phyloP scores from a whole-genome alignment of 345 rosid species.

The Brassica nigra region DNA sequence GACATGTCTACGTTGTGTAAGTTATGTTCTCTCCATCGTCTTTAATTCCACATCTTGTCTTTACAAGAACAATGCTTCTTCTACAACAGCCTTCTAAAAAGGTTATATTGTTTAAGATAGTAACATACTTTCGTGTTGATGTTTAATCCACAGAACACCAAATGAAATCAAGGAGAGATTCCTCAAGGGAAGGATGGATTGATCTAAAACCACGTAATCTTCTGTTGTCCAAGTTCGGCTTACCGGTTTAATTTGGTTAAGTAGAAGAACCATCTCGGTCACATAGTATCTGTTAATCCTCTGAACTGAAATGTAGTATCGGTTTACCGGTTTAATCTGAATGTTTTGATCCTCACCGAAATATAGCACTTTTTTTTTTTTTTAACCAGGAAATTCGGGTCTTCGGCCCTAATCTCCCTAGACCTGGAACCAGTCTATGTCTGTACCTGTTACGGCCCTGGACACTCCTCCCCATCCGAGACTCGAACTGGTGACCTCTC shows the following conservation, averaged over 20 bases:
- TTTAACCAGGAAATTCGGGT: too few species aligned
- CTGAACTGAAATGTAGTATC: background rate
- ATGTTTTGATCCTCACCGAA: slow-evolving; percentile 18
- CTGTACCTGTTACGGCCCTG: too few species aligned
- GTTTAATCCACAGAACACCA: slow-evolving; percentile 63
- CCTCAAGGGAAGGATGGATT: slow-evolving; percentile 97
- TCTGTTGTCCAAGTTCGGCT: slow-evolving; percentile 1
- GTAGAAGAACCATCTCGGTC: slow-evolving; percentile 8
- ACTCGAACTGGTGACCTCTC: too few species aligned
- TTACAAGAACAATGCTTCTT: background rate
- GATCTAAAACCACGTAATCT: slow-evolving; percentile 31
- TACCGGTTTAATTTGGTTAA: slow-evolving; percentile 5
- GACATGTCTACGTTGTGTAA: slow-evolving; percentile 95
- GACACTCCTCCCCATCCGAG: too few species aligned
- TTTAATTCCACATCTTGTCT: background rate
- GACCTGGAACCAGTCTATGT: too few species aligned
- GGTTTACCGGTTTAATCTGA: background rate
- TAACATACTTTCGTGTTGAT: background rate
- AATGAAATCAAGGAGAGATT: slow-evolving; percentile 76
- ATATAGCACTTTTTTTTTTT: too few species aligned
- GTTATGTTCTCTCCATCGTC: slow-evolving; percentile 36
- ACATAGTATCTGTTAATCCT: background rate
- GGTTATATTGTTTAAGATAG: background rate
- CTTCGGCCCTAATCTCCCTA: too few species aligned
- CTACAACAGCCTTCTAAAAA: background rate